Evolutionary conservation across 371 early-diverging fungal genomes (phyloP), one percentile per base, ranked within the genome.

Genomic region (Mortierella sp.): DNA sequence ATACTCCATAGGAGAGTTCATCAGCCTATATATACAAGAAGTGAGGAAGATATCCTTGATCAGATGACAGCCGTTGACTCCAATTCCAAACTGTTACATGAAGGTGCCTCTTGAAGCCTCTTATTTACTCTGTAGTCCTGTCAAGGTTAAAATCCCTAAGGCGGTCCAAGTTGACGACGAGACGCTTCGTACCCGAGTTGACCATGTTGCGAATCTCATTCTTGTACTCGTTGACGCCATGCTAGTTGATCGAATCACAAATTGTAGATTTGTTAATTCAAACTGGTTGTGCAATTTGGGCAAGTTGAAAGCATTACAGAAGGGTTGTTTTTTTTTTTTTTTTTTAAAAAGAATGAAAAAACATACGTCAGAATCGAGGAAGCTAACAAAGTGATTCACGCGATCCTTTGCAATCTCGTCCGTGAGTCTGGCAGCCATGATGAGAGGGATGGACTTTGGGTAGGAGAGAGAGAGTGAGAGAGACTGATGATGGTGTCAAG

Each of bases 111-210:
- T 36, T 36, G 36, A 36, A 36, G 3, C 36, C 36, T 6, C 36
- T 5, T 11, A 22, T 52, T 69, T 87, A 95, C 95, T 91, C 90
- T 55, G 86, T 80, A 15, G 93, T 87, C 69, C 91, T 89, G 16
- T 89, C 92, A 3, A 87, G 67, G 72, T 93, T 91, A 79, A 91
- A 93, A 63, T 91, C 86, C 67, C 98, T 94, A 40, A 98, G 75
- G 72, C 95, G 90, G 86, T 98, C 96, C 62, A 98, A 84, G 74
- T 95, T 96, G 74, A 98, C 91, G 21, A 97, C 88, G 52, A 98
- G 83, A 21, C 99, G 90, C 32, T 91, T 88, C 59, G 89, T 83
- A 6, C 87, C 88, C 11, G 76, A 84, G n/a, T 85, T 80, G 45
- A 96, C 61, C 91, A 96, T 87, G 61, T 85, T 84, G 36, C 85